These are phyloP conservation scores for Lenwebbia sp. DNA, from an alignment of 345 rosid genomes.

Conservation along the genomic window DNA sequence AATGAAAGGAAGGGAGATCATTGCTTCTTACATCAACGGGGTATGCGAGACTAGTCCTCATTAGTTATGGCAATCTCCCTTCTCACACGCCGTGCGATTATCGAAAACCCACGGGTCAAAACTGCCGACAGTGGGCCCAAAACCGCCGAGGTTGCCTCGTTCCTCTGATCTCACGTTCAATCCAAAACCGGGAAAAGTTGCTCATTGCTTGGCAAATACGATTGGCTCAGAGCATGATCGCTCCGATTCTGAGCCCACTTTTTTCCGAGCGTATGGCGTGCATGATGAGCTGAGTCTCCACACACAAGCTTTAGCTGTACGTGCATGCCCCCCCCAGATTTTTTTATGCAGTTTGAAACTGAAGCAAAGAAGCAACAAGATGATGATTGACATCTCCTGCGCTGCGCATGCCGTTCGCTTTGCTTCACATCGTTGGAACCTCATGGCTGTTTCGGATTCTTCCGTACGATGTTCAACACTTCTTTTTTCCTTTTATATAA, in stretches of 20 bases:
- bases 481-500: background rate
- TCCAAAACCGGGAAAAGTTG: background rate
- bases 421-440: background rate
- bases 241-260: background rate
- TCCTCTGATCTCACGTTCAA: background rate
- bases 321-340: background rate
- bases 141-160: background rate
- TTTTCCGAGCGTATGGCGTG: background rate
- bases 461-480: background rate
- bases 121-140: fast-evolving
- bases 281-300: background rate
- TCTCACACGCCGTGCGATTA: background rate
- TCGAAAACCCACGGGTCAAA: fast-evolving
- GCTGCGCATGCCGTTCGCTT: background rate
- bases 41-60: background rate
- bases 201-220: background rate
- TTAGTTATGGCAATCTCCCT: background rate
- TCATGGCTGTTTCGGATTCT: background rate
- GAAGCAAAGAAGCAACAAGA: background rate
- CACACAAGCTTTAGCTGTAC: background rate
- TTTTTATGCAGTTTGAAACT: background rate
- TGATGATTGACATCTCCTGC: background rate
- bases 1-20: background rate
- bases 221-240: background rate
- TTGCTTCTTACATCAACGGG: background rate